phyloP scores from a whole-genome alignment of 1,139 yeast genomes.

The Taphrina flavorubra region DNA sequence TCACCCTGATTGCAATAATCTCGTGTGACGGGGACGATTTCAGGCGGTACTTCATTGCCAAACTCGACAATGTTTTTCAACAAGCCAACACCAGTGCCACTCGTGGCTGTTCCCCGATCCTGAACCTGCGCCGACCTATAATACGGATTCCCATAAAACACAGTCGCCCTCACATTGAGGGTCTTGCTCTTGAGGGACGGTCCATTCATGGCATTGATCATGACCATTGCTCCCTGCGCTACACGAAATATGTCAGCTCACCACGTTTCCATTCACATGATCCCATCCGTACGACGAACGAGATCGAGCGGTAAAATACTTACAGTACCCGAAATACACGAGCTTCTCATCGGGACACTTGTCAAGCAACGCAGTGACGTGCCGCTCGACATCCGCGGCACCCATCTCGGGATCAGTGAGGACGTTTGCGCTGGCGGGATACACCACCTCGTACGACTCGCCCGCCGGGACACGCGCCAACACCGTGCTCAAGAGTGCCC shows the following conservation, averaged over 20 bases:
- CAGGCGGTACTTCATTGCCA: constrained; percentile 1
- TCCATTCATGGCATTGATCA: constrained; percentile 15
- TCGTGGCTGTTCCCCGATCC: constrained; percentile 27
- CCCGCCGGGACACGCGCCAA: constrained; percentile 26
- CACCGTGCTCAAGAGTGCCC: constrained; percentile 12
- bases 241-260: neutral
- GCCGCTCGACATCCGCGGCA: constrained; percentile 18
- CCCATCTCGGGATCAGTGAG: constrained; percentile 30
- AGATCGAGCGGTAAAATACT: neutral
- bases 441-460: constrained; percentile 25
- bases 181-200: neutral
- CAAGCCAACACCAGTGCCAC: constrained; percentile 22
- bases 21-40: constrained; percentile 14
- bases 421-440: constrained; percentile 26
- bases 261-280: too few species aligned
- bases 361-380: constrained; percentile 11
- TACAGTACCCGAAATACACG: constrained; percentile 28
- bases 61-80: constrained; percentile 21
- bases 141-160: constrained; percentile 26
- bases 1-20: constrained; percentile 28
- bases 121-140: constrained; percentile 9
- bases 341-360: constrained; percentile 25
- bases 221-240: constrained; percentile 37
- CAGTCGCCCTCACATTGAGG: constrained; percentile 7
- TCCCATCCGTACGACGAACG: neutral